These are phyloP conservation scores for Daldinia grandis DNA, from an alignment of 495 filamentous ascomycete genomes.

Conservation along the genomic window DNA sequence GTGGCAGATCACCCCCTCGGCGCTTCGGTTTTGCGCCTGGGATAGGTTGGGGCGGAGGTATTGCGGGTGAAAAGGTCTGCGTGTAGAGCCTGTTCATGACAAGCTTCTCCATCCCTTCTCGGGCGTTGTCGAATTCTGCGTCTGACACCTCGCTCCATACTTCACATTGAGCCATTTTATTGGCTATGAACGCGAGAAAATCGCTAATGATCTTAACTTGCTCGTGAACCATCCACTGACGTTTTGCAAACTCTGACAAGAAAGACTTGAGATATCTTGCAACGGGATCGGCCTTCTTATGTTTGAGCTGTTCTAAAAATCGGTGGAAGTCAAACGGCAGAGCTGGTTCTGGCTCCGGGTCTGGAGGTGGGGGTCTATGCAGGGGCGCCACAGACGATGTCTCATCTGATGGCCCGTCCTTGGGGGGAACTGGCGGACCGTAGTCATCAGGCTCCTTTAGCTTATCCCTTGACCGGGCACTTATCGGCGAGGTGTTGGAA, in stretches of 20 bases:
- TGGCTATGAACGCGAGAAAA: conserved; percentile 96
- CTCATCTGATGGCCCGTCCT: conserved; percentile 55
- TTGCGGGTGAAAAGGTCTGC: conserved; percentile 95
- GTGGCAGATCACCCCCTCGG: conserved; percentile 70
- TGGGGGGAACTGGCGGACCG: conserved; percentile 60
- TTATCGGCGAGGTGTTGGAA: conserved; percentile 51
- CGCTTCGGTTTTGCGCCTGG: conserved; percentile 73
- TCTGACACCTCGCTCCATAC: conserved; percentile 97
- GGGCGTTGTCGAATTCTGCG: conserved; percentile 96
- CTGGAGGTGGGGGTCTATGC: conserved; percentile 77
- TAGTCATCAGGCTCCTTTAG: conserved; percentile 52
- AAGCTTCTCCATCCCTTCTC: conserved; percentile 99
- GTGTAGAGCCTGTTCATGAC: conserved; percentile 98
- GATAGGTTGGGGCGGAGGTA: conserved; percentile 79
- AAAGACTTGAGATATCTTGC: conserved; percentile 96
- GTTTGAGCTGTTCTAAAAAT: conserved; percentile 92
- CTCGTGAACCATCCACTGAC: conserved; percentile 99
- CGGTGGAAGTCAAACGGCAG: conserved; percentile 98
- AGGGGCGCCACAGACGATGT: conserved; percentile 62
- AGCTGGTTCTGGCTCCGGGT: conserved; percentile 87
- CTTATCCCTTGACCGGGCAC: conserved; percentile 49
- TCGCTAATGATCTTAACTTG: conserved; percentile 98
- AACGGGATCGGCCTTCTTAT: conserved; percentile 95
- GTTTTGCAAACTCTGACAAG: conserved; percentile 92
- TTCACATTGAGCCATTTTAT: conserved; percentile 98